Base-by-base conservation (phyloP, 2,329 filamentous ascomycete genomes). In the Colletotrichum plurivorum region DNA sequence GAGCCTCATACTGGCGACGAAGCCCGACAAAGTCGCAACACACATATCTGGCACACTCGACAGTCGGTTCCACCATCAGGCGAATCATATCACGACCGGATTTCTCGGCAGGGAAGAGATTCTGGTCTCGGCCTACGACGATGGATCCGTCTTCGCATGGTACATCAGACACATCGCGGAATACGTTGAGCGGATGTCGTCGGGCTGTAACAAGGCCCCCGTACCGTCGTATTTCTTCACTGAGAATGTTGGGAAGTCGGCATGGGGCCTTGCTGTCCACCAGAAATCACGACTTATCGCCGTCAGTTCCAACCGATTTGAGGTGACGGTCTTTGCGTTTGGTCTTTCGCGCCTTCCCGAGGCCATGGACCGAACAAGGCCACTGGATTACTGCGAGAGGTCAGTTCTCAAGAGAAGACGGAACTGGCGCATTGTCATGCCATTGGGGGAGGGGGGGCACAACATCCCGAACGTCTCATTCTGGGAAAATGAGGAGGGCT, bases 201-300 rank as follows among this genome's bases (percentile, higher is more conserved):
- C 59, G 22, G 45, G 54, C 20, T 39, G 46, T 51, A 67, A 25
- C 52, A 71, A 71, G 31, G 48, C 73, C 75, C 65, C 76, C 77
- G 51, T 51, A 5, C 73, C 82, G 68, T 75, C 73, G 63, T 82
- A 83, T 0, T 93, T 97, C 75, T 93, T 97, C 66, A 88, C 90
- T 67, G 88, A 92, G 45, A 94, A 93, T 76, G 94, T 97, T 2
- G 88, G 89, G 1, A 82, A 81, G 25, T 95, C 93, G 69, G 95
- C 95, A 2, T 99, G 96, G 96, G 96, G 95, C 0, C 80, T 97
- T 55, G 92, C 94, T 8, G 87, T 97, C 12, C 95, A 98, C 78
- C 87, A 89, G 70, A 83, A 90, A 71, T 94, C 93, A n/a, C 90
- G 95, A 0, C 83, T 98, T 70, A 92, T 99, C 71, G 96, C 95